These are phyloP conservation scores for Albizia julibrissin DNA, from an alignment of 306 rosid species.

Conservation along the genomic window DNA sequence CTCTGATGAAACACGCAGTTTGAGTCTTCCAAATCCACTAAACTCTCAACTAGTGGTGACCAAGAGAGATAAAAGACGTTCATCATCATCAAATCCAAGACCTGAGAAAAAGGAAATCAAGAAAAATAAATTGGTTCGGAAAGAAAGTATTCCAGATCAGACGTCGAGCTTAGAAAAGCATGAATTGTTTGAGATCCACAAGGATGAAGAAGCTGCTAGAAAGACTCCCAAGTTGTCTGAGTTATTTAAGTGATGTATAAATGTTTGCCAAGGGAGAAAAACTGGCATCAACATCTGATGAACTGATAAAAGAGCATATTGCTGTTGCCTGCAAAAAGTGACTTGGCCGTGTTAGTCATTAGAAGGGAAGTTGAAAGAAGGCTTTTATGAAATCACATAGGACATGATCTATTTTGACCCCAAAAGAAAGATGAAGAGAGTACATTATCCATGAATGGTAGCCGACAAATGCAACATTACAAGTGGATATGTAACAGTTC, in stretches of 20 bases:
- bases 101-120: slow-evolving; percentile 33
- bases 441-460: not conserved
- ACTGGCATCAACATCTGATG: slow-evolving; percentile 16
- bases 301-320: slow-evolving; percentile 24
- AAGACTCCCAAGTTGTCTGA: slow-evolving; percentile 25
- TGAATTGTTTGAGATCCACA: slow-evolving; percentile 20
- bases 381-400: slow-evolving; percentile 11
- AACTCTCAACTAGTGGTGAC: slow-evolving; percentile 19
- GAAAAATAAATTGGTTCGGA: slow-evolving; percentile 45
- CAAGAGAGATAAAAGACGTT: slow-evolving; percentile 38
- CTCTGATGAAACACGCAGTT: slow-evolving; percentile 28
- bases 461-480: slow-evolving; percentile 16
- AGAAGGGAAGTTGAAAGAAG: slow-evolving; percentile 31
- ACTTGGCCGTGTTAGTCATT: slow-evolving; percentile 25
- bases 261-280: slow-evolving; percentile 17
- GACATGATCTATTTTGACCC: too few species aligned
- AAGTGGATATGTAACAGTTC: slow-evolving; percentile 20
- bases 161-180: slow-evolving; percentile 16
- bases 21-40: slow-evolving; percentile 34
- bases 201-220: slow-evolving; percentile 29
- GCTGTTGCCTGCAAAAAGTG: slow-evolving; percentile 16
- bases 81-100: not conserved
- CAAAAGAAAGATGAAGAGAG: too few species aligned
- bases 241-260: slow-evolving; percentile 29
- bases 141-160: slow-evolving; percentile 32